These are phyloP conservation scores for Sphaerulina musiva DNA, from an alignment of 2,329 filamentous ascomycete genomes.

Conservation along the genomic window DNA sequence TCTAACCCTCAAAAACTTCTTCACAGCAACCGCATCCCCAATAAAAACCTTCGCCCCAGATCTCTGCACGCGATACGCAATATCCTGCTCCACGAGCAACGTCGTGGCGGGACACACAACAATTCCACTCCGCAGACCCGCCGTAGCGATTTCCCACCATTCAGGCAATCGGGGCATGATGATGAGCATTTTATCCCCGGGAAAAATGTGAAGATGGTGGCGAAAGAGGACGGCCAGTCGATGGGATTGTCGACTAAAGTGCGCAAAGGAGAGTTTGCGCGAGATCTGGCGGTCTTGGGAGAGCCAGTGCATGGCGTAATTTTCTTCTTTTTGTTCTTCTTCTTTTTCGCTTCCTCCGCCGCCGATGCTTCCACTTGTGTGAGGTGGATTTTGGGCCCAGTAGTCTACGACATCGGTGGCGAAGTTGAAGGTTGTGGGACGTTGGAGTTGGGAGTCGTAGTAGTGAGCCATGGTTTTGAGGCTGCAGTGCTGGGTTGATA, in stretches of 20 bases:
- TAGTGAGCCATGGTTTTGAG: conserved; percentile 25
- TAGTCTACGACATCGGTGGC: conserved; percentile 38
- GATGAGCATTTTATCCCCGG: conserved; percentile 35
- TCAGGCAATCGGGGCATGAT: conserved; percentile 35
- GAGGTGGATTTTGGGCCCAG: conserved; percentile 32
- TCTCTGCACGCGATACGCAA: conserved; percentile 34
- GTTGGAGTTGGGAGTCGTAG: conserved; percentile 20
- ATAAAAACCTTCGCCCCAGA: conserved; percentile 36
- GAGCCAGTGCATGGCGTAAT: conserved; percentile 37
- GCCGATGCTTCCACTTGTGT: no score
- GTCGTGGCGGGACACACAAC: conserved; percentile 38
- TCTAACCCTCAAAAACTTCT: conserved; percentile 33
- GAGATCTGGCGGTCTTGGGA: conserved; percentile 31
- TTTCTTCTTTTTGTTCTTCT: conserved; percentile 2
- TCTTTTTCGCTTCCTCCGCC: no score
- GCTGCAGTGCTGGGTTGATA: background rate
- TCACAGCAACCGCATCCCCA: conserved; percentile 33
- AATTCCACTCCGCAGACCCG: conserved; percentile 34
- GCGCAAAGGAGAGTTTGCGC: conserved; percentile 31
- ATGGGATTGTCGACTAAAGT: conserved; percentile 36
- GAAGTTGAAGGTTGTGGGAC: conserved; percentile 36
- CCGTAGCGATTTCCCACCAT: conserved; percentile 39
- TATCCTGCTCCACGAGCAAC: conserved; percentile 37
- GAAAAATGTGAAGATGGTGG: conserved; percentile 29
- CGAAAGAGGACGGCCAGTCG: conserved; percentile 34